Conservation (phyloP, 768 basidiomycete genomes). For the Auricularia cornea region DNA sequence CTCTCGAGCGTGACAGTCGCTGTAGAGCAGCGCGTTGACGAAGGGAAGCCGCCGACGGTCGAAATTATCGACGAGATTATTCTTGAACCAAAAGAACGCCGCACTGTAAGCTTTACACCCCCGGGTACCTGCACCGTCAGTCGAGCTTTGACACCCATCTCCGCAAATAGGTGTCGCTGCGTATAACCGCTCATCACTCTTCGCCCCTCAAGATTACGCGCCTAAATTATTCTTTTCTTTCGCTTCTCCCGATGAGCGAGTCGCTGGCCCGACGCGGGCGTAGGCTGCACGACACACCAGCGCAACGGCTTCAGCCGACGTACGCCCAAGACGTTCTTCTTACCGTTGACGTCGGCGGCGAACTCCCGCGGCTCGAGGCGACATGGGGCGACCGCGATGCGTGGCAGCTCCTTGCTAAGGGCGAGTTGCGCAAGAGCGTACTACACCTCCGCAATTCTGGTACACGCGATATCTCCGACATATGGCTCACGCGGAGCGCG, state of each 20-base stretch:
- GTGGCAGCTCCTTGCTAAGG: slow-evolving; percentile 48
- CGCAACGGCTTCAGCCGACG: slow-evolving; percentile 56
- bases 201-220: slow-evolving; percentile 49
- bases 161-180: slow-evolving; percentile 37
- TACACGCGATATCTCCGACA: slow-evolving; percentile 44
- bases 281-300: slow-evolving; percentile 64
- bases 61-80: slow-evolving; percentile 52
- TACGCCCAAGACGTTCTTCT: slow-evolving; percentile 66
- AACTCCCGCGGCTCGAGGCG: slow-evolving; percentile 50
- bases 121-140: too few species aligned
- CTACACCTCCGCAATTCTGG: slow-evolving; percentile 66
- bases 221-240: slow-evolving; percentile 61
- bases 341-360: slow-evolving; percentile 52
- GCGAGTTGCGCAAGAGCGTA: slow-evolving; percentile 50
- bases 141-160: neutral
- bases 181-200: slow-evolving; percentile 40
- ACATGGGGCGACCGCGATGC: slow-evolving; percentile 34
- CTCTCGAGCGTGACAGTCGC: slow-evolving; percentile 52
- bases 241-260: slow-evolving; percentile 60
- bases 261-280: slow-evolving; percentile 61
- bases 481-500: slow-evolving; percentile 59
- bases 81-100: slow-evolving; percentile 55
- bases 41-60: slow-evolving; percentile 29
- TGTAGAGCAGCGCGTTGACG: slow-evolving; percentile 34
- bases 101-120: slow-evolving; percentile 40